Conservation (phyloP, 2,329 filamentous ascomycete genomes). For the Arthroderma sp. region DNA sequence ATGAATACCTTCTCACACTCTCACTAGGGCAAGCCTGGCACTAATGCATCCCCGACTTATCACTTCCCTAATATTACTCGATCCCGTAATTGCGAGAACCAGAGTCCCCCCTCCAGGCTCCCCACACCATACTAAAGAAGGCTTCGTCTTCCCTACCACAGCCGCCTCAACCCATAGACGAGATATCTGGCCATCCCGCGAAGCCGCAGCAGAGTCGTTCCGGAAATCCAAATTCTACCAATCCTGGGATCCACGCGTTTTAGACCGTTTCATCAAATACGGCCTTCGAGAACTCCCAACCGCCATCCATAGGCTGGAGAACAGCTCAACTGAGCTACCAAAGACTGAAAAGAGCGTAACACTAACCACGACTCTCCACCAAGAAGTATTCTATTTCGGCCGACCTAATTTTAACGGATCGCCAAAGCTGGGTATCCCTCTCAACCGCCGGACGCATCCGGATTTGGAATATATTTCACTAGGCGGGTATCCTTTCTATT, state of each 20-base stretch:
- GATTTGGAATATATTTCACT: conserved; percentile 29
- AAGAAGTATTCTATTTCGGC: conserved; percentile 54
- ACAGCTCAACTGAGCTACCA: conserved; percentile 36
- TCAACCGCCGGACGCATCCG: conserved; percentile 31
- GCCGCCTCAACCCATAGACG: conserved; percentile 56
- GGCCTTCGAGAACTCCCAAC: conserved; percentile 68
- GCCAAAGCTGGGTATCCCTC: conserved; percentile 19
- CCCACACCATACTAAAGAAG: conserved; percentile 11
- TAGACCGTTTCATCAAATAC: conserved; percentile 58
- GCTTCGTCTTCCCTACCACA: conserved; percentile 24
- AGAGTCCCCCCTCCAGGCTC: conserved; percentile 33
- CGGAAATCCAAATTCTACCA: conserved; percentile 61
- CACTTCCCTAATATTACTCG: conserved; percentile 61
- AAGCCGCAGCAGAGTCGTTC: conserved; percentile 55
- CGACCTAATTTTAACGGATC: conserved; percentile 49
- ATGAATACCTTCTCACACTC: conserved; percentile 1
- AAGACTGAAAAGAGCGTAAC: conserved; percentile 55
- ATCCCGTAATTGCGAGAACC: conserved; percentile 57
- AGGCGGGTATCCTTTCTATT: conserved; percentile 30
- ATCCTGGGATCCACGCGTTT: conserved; percentile 66
- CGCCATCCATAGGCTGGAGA: conserved; percentile 21
- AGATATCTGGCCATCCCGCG: conserved; percentile 68
- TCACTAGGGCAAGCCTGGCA: conserved; percentile 45
- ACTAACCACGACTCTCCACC: conserved; percentile 65
- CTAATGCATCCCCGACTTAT: conserved; percentile 72